Percentiles rank a stretch among this genome's conserved stretches.
Conservation (phyloP, 345 rosid genomes). For the Citrus medica region DNA sequence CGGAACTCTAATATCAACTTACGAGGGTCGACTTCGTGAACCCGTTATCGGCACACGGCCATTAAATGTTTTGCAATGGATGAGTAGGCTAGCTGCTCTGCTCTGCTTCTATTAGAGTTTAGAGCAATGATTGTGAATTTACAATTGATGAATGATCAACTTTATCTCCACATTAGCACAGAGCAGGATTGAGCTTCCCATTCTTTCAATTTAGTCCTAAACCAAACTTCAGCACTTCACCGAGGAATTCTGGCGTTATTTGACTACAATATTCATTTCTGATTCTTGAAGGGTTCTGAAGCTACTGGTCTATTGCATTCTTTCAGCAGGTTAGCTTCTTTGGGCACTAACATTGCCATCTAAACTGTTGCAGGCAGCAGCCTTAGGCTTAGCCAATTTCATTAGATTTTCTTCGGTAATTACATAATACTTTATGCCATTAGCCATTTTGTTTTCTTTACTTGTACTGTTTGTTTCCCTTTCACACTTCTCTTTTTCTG, state of each 20-base stretch:
- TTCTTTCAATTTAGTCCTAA: background rate
- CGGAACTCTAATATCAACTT: too few species aligned
- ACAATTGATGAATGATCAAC: background rate
- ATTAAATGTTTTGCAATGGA: background rate
- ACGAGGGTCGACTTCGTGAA: too few species aligned
- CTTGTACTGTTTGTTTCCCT: background rate
- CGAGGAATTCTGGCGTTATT: background rate
- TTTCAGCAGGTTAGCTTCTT: conserved; percentile 59
- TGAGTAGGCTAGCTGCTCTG: too few species aligned
- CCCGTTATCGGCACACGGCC: too few species aligned
- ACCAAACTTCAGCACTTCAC: background rate
- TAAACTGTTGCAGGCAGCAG: conserved; percentile 61
- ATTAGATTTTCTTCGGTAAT: background rate
- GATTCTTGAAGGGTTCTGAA: conserved; percentile 46
- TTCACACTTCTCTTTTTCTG: background rate
- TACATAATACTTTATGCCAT: background rate
- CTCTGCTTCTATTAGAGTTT: too few species aligned
- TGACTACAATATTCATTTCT: conserved; percentile 7
- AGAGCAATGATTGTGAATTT: background rate
- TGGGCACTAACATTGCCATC: conserved; percentile 54
- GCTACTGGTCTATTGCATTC: conserved; percentile 46
- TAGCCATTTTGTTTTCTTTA: background rate
- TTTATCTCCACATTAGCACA: background rate
- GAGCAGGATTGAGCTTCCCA: background rate
- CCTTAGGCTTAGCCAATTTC: conserved; percentile 37